phyloP scores from a whole-genome alignment of 108 stramenopile species.

The Seminavis robusta region DNA sequence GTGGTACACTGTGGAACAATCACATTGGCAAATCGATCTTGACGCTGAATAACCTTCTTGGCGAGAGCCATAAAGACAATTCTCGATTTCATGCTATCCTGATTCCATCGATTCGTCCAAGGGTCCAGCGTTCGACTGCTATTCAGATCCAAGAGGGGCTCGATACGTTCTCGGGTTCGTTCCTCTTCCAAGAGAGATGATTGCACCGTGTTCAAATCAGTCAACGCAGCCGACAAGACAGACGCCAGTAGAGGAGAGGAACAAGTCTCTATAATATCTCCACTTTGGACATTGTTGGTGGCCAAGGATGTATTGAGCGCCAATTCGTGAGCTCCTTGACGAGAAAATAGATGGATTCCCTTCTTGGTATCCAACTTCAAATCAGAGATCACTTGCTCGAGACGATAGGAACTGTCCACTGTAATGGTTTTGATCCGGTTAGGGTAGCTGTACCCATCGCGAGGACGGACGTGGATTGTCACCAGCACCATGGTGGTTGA shows the following conservation, averaged over 20 bases:
- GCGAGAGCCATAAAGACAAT: slow-evolving; percentile 37
- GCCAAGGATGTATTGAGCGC: slow-evolving; percentile 44
- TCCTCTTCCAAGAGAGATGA: slow-evolving; percentile 15
- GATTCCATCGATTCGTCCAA: slow-evolving; percentile 25
- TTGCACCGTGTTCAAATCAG: slow-evolving; percentile 34
- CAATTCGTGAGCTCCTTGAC: slow-evolving; percentile 23
- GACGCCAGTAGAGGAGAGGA: slow-evolving; percentile 29
- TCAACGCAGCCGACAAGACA: slow-evolving; percentile 40
- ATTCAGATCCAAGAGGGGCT: slow-evolving; percentile 21
- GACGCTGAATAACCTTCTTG: slow-evolving; percentile 40
- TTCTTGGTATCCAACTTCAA: slow-evolving; percentile 3
- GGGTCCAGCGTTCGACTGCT: slow-evolving; percentile 3
- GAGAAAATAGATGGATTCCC: neutral
- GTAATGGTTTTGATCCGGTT: slow-evolving; percentile 26
- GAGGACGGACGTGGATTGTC: slow-evolving; percentile 30
- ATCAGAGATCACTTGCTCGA: slow-evolving; percentile 19
- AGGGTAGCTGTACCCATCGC: slow-evolving; percentile 28
- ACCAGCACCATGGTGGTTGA: slow-evolving; percentile 50
- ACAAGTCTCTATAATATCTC: slow-evolving; percentile 41
- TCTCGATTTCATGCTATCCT: slow-evolving; percentile 31
- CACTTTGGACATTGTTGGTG: slow-evolving; percentile 44
- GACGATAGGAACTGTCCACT: slow-evolving; percentile 30
- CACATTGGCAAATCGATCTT: slow-evolving; percentile 30
- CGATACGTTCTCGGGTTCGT: slow-evolving; percentile 21
- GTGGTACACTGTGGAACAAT: slow-evolving; percentile 34